Evolutionary conservation across 441 rosid genomes (phyloP), one percentile per base, ranked within the genome.

Genomic region (Adansonia gregorii): DNA sequence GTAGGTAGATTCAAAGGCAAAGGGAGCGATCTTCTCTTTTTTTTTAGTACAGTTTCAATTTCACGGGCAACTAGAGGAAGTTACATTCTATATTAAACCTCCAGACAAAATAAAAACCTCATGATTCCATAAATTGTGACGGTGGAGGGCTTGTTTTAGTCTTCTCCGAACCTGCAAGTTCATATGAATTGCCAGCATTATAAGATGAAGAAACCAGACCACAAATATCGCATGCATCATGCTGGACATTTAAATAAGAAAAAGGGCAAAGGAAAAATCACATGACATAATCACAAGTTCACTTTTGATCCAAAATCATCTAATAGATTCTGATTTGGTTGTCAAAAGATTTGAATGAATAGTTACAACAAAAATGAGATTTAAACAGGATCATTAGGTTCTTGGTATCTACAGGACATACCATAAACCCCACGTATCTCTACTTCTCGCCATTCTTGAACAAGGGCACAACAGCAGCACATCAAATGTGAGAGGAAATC

Each of bases 391-490:
- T n/a, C 12, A 20, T 3, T 8, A 0, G 5, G 19, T 12, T 54
- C 52, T 14, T 22, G 43, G 55, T 22, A 35, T 35, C 58, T 8
- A 49, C 2, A 46, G 61, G 14, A 82, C 85, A 68, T 88, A 90
- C 98, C 97, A 56, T 89, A 85, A 56, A 80, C 85, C 49, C 95
- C 93, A 43, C 98, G 97, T 76, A 89, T 89, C 87, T 95, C 98
- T 41, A 94, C 93, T 89, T 95, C 98, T 79, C 99, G 88, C 84
- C 88, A 90, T 83, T 95, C 99, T 91, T 95, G 99, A 72, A 93
- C 97, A 19, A 95, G 97, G 51, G 98, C 95, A 76, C 98, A 95
- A 83, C 99, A 94, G 83, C 99, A 95, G 74, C 98, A 93, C 93
- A 93, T 89, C 43, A 95, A 82, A 87, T 93, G 99, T 0, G 99